Evolutionary conservation across 148 eudicot genomes (phyloP).

Genomic region (Chenopodium formosanum): DNA sequence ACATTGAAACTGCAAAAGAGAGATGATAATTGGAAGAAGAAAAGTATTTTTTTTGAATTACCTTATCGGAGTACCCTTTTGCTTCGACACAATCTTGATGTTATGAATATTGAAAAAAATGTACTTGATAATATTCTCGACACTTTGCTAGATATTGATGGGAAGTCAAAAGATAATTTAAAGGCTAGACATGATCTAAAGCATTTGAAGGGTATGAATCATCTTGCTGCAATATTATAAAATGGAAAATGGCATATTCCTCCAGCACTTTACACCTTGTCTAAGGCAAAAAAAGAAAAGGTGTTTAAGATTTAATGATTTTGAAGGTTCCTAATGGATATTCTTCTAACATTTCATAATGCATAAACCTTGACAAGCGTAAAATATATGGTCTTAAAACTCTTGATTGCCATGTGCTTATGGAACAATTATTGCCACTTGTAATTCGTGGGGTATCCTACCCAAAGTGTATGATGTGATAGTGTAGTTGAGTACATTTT

Average conservation of each 20-base stretch:
- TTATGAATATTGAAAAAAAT: constrained; percentile 14
- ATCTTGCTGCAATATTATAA: not conserved
- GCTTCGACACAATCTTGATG: constrained; percentile 13
- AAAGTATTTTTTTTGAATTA: not conserved
- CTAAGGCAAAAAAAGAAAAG: not conserved
- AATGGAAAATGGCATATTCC: constrained; percentile 10
- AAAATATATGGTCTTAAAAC: no score
- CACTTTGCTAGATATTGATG: constrained; percentile 9
- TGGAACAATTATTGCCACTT: not conserved
- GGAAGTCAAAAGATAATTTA: constrained; percentile 2
- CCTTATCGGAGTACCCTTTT: constrained; percentile 12
- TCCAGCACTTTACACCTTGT: constrained; percentile 10
- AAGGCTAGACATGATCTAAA: constrained; percentile 15
- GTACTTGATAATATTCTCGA: constrained; percentile 5
- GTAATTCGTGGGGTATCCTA: constrained; percentile 11
- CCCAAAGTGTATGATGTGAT: constrained; percentile 9
- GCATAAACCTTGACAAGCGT: no score
- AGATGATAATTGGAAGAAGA: no score
- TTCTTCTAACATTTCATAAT: no score
- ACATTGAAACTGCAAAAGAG: no score
- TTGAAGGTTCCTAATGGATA: not conserved
- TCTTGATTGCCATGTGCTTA: no score
- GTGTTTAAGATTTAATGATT: not conserved
- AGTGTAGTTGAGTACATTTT: not conserved
- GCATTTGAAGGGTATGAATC: not conserved